These are phyloP conservation scores for Blyttiomyces sp. DNA, from an alignment of 371 early-diverging fungal genomes.

Conservation along the genomic window DNA sequence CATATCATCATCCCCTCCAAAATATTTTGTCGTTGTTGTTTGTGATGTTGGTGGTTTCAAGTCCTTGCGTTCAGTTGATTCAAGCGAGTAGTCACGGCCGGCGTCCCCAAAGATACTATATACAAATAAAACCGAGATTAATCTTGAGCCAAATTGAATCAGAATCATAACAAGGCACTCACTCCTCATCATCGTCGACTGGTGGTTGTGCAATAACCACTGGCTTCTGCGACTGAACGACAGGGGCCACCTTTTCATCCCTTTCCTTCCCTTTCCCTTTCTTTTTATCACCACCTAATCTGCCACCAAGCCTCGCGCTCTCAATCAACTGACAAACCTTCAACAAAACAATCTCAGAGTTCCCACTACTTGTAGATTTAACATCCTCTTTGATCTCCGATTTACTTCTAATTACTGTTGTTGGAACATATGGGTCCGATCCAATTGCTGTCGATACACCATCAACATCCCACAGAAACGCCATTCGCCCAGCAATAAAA, in stretches of 20 bases:
- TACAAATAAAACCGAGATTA: neutral
- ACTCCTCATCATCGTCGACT: slow-evolving; percentile 64
- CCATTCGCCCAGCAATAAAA: slow-evolving; percentile 77
- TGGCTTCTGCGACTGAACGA: too few species aligned
- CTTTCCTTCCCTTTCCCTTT: slow-evolving; percentile 32
- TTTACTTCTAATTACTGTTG: slow-evolving; percentile 72
- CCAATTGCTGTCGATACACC: slow-evolving; percentile 3
- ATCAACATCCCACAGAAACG: slow-evolving; percentile 69
- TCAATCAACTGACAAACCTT: slow-evolving; percentile 71
- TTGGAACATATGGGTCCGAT: slow-evolving; percentile 53
- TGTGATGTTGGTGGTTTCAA: neutral
- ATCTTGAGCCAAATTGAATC: neutral
- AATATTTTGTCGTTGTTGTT: neutral
- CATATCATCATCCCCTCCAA: neutral
- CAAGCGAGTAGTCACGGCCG: slow-evolving; percentile 71
- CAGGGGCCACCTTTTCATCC: slow-evolving; percentile 34
- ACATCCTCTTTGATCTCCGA: slow-evolving; percentile 47
- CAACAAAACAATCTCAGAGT: slow-evolving; percentile 64
- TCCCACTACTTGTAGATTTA: slow-evolving; percentile 29
- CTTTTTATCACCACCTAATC: slow-evolving; percentile 27
- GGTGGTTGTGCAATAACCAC: slow-evolving; percentile 21
- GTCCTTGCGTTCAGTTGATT: slow-evolving; percentile 4
- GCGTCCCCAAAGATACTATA: slow-evolving; percentile 79
- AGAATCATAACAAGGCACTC: neutral
- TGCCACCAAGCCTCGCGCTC: slow-evolving; percentile 42